Base-by-base conservation (phyloP, 2,329 filamentous ascomycete species). In the Furcasterigmium furcatum region DNA sequence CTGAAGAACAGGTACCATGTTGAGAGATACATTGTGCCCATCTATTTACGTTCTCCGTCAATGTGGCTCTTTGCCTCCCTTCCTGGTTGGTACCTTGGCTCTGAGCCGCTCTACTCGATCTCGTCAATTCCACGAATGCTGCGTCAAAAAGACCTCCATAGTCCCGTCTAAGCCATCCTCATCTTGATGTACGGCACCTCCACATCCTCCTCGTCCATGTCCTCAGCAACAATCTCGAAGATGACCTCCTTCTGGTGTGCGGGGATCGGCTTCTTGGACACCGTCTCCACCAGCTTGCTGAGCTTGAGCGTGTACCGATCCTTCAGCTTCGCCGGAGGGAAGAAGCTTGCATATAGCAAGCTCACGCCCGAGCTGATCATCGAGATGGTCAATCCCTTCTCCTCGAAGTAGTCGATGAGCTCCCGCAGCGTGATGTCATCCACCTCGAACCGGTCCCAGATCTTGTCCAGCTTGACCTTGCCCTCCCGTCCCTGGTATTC, bases 361-460 rank as follows among this genome's bases (percentile, higher is more conserved):
- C 91, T 96, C 53, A 97, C 92, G 2, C 92, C 94, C n/a, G 91
- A 96, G 74, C 90, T 96, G 59, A 99, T 77, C 92, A 97, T 97
- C 49, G 84, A 88, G 45, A 97, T 85, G 18, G 73, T 83, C 45
- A 99, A 73, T 2, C 94, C 94, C 62, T 85, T 84, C 59, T 82
- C 79, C 62, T 88, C 80, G 63, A 99, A 96, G 58, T 88, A 72
- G 46, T 88, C 82, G 21, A 97, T 68, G 58, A 99, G 88, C 63
- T 97, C 84, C 61, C 81, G 77, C 42, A 99, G 75, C 3, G 91
- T 92, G 42, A 96, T 82, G 62, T 99, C 83, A 14, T 87, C 79
- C 29, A 96, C 77, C 73, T 97, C 91, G 59, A 97, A 97, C 32
- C 94, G 87, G 67, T 97, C 94, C 94, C 94, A 99, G 45, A 99